These are phyloP conservation scores for Rosa persica DNA, from an alignment of 306 rosid species.

Conservation along the genomic window DNA sequence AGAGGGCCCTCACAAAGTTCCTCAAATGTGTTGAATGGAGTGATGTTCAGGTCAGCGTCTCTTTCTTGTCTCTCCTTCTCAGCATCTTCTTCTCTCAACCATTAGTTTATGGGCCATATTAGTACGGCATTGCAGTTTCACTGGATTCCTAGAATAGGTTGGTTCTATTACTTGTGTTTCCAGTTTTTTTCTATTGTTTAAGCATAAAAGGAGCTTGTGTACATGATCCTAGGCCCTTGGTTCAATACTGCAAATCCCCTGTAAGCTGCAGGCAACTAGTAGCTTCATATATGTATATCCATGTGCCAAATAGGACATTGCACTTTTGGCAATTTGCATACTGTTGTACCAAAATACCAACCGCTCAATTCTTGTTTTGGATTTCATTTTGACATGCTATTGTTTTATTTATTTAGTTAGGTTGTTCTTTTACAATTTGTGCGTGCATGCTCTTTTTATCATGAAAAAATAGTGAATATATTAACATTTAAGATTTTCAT, in stretches of 20 bases:
- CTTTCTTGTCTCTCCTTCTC: background rate
- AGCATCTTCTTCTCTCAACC: background rate
- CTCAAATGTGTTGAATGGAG: slow-evolving; percentile 99
- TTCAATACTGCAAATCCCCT: background rate
- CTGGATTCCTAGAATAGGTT: background rate
- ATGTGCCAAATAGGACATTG: background rate
- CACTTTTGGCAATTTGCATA: background rate
- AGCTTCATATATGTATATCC: background rate
- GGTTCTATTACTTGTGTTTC: background rate
- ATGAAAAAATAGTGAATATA: background rate
- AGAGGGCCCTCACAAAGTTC: slow-evolving; percentile 98
- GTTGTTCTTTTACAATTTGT: background rate
- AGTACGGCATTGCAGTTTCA: background rate
- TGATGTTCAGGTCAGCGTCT: slow-evolving; percentile 75
- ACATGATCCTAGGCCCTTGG: background rate
- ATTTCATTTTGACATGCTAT: background rate
- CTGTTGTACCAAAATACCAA: background rate
- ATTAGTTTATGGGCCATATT: background rate
- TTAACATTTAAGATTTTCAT: slow-evolving; percentile 9
- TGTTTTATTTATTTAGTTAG: background rate
- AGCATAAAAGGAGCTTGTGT: background rate
- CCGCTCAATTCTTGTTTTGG: background rate
- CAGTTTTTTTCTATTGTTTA: background rate
- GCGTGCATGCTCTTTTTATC: background rate
- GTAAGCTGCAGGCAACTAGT: slow-evolving; percentile 13